phyloP scores from a whole-genome alignment of 345 rosid genomes.

The Luvunga scandens region DNA sequence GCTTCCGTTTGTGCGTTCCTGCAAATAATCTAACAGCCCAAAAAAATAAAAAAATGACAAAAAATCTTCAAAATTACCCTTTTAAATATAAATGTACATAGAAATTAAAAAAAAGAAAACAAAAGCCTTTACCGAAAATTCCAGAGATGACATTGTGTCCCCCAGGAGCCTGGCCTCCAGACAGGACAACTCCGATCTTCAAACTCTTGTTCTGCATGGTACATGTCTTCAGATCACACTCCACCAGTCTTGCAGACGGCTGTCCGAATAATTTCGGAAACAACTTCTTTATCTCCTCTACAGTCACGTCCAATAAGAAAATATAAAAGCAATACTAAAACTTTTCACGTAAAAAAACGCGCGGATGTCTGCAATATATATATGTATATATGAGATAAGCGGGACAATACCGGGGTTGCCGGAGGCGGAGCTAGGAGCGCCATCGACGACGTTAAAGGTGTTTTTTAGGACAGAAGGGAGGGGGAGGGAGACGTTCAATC shows the following conservation, averaged over 20 bases:
- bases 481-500: conserved; percentile 35
- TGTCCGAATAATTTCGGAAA: conserved; percentile 40
- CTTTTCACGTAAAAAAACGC: no score
- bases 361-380: no score
- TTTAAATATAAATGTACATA: no score
- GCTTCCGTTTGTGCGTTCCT: conserved; percentile 18
- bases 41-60: background rate
- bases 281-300: conserved; percentile 41
- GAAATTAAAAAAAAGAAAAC: background rate
- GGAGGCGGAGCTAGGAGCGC: conserved; percentile 41
- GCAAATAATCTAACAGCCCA: conserved; percentile 25
- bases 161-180: conserved; percentile 49
- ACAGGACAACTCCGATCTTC: conserved; percentile 40
- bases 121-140: conserved; percentile 30
- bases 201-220: conserved; percentile 20
- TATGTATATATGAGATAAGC: no score
- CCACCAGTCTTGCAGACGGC: conserved; percentile 31
- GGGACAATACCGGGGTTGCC: conserved; percentile 36
- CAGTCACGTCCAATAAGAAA: background rate
- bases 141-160: conserved; percentile 49
- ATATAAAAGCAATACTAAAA: no score
- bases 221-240: conserved; percentile 4
- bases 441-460: conserved; percentile 39
- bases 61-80: background rate
- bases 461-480: conserved; percentile 37